Percentiles rank a stretch among this genome's conserved stretches.
Conservation (phyloP, 163 green algal genomes). For the Chlamydomonas reinhardtii region DNA sequence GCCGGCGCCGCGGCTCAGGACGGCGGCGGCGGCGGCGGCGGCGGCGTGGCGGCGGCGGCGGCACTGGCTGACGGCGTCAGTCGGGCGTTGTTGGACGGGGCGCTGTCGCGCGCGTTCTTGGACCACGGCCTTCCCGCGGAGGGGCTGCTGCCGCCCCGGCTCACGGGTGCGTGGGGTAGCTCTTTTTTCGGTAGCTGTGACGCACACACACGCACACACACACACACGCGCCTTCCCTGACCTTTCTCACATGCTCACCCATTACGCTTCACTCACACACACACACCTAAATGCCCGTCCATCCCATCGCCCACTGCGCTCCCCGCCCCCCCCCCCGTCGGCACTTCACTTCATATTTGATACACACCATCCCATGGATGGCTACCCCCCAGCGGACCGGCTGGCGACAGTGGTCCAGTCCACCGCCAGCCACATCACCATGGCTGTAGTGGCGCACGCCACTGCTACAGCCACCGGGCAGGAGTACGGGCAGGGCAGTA, state of each 20-base stretch:
- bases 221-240: no score
- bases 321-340: no score
- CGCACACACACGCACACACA: no score
- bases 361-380: background rate
- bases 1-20: no score
- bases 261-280: no score
- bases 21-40: background rate
- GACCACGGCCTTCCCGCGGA: slow-evolving; percentile 13
- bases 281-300: no score
- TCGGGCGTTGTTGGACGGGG: background rate
- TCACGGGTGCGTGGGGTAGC: slow-evolving; percentile 9
- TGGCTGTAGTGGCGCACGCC: slow-evolving; percentile 28
- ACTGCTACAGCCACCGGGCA: background rate
- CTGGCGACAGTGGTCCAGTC: slow-evolving; percentile 23
- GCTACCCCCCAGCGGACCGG: background rate
- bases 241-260: no score
- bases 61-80: background rate
- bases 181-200: no score
- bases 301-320: no score
- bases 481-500: no score
- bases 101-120: slow-evolving; percentile 3
- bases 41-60: background rate
- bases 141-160: background rate
- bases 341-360: no score
- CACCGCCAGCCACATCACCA: slow-evolving; percentile 15